Evolutionary conservation across 2,329 filamentous ascomycete species (phyloP), one percentile per base, ranked within the genome.

Genomic region (Cercospora brassicicola): DNA sequence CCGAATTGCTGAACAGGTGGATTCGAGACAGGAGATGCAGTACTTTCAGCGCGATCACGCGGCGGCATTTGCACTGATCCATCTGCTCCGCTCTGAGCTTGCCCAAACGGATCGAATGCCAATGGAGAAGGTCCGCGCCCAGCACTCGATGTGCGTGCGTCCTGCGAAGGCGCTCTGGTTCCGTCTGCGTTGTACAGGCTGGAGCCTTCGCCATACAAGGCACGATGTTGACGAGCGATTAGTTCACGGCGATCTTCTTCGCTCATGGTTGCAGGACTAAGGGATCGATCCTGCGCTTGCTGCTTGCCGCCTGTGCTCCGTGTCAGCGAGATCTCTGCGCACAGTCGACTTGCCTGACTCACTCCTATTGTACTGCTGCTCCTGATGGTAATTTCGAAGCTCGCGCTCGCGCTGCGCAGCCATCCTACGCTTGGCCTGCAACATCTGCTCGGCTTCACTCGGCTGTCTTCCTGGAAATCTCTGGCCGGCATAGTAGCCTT

Each of bases 301-400:
- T 90, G 90, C 85, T 97, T 97, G 85, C 85, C 87, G 76, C 85
- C 88, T 80, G 89, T 59, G 33, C 15, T 42, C 48, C 59, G 23
- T 45, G 53, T 64, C 53, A 64, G 51, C 36, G 36, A 36, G 26
- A 15, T 26, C n/a, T 13, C 30, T 53, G 61, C 23, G 45, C 45
- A 64, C 30, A 8, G 8, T 39, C 28, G 8, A 36, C 28, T 36
- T 8, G 23, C 5, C 48, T 20, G 8, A 76, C 76, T 73, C 92
- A 98, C 95, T 97, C 92, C 94, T 90, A 87, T 98, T 96, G 85
- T 96, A 98, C 89, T 99, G 95, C 88, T 99, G 95, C 88, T 99
- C 95, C 84, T 97, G 96, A 85, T 99, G 95, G 84, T 98, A 97
- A 84, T 98, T 99, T 83, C 95, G 93, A 82, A 99, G 90, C 86